Percentiles rank a stretch among this genome's conserved stretches.
phyloP scores from a whole-genome alignment of 169 alveolate genomes.

The Cryptosporidium sp. region DNA sequence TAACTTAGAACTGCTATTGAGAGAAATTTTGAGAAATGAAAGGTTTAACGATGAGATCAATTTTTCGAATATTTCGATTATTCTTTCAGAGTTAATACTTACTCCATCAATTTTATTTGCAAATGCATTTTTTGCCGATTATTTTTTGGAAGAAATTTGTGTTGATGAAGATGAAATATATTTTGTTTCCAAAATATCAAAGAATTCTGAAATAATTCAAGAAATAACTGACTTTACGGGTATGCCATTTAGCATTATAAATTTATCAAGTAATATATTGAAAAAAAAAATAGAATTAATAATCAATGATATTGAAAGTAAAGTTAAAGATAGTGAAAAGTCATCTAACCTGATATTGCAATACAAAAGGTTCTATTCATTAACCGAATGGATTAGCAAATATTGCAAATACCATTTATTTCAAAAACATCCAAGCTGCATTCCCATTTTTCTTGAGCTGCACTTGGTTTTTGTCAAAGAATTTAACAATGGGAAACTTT shows the following conservation, averaged over 20 bases:
- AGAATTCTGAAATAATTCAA: slow-evolving; percentile 16
- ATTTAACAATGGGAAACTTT: neutral
- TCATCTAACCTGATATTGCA: neutral
- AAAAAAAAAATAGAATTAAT: slow-evolving; percentile 7
- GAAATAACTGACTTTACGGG: slow-evolving; percentile 28
- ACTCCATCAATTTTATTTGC: slow-evolving; percentile 45
- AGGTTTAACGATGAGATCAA: neutral
- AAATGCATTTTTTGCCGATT: slow-evolving; percentile 28
- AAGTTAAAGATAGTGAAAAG: slow-evolving; percentile 5
- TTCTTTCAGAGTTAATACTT: slow-evolving; percentile 25
- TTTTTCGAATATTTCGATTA: slow-evolving; percentile 17
- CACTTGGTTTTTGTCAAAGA: neutral
- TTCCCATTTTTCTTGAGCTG: slow-evolving; percentile 41
- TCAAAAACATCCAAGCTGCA: slow-evolving; percentile 21
- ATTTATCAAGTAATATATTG: slow-evolving; percentile 34
- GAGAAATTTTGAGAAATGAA: slow-evolving; percentile 24
- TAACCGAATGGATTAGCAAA: slow-evolving; percentile 42
- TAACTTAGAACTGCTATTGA: slow-evolving; percentile 1
- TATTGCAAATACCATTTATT: slow-evolving; percentile 59
- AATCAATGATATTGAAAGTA: neutral
- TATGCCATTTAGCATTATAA: slow-evolving; percentile 30
- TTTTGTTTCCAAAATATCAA: slow-evolving; percentile 2
- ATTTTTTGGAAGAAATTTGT: neutral
- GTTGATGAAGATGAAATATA: neutral
- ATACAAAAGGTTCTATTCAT: slow-evolving; percentile 19